Evolutionary conservation across 768 basidiomycete genomes (phyloP).

Genomic region (Lactifluus echinatus): DNA sequence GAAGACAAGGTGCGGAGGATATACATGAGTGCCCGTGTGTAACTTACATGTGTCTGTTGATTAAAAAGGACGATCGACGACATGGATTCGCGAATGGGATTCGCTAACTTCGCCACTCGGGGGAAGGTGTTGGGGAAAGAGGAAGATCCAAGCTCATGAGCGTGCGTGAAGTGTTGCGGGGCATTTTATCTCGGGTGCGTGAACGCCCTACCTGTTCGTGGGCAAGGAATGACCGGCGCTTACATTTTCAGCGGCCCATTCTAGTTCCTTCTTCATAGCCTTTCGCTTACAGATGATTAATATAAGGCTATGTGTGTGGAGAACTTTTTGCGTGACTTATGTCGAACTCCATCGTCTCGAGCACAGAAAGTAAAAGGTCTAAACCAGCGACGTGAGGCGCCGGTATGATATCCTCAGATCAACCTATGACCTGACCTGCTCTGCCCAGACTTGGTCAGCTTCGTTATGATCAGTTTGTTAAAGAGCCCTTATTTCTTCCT

Average conservation of each 20-base stretch:
- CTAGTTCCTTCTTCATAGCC: neutral
- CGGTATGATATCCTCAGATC: no score
- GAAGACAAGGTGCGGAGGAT: slow-evolving; percentile 54
- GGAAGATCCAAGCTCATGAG: neutral
- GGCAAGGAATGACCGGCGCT: neutral
- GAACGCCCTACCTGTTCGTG: neutral
- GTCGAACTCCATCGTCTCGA: no score
- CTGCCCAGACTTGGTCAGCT: no score
- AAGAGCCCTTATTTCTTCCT: no score
- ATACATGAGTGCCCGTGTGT: neutral
- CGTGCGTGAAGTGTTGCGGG: neutral
- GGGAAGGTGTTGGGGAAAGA: slow-evolving; percentile 13
- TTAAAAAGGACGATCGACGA: slow-evolving; percentile 18
- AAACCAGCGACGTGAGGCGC: no score
- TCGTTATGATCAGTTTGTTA: no score
- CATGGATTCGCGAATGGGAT: slow-evolving; percentile 20
- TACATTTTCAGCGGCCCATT: neutral
- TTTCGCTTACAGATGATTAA: no score
- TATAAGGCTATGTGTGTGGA: no score
- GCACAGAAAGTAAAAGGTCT: no score
- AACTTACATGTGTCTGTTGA: neutral
- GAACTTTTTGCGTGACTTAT: no score
- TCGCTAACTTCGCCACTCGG: slow-evolving; percentile 19
- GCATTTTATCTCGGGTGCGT: neutral
- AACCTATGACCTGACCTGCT: no score